A percentile compares a stretch with the other conserved stretches of the same genome.
phyloP scores from a whole-genome alignment of 73 alveolate species.

The Tetrahymena malaccensis region DNA sequence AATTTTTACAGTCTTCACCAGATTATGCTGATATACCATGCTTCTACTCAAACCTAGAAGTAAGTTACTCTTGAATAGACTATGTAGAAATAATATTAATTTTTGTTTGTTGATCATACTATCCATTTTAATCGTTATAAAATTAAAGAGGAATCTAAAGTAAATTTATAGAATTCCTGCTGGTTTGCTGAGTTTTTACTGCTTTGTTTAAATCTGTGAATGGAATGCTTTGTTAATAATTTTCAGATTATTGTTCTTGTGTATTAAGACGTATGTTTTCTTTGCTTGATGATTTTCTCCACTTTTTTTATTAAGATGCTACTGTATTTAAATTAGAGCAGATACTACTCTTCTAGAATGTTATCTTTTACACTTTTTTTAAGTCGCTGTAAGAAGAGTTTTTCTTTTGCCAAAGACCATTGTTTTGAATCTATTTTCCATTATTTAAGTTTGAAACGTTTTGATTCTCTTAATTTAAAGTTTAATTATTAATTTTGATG shows the following conservation, averaged over 20 bases:
- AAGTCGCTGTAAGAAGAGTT: background rate
- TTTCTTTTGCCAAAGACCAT: background rate
- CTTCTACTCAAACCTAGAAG: background rate
- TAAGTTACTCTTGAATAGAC: background rate
- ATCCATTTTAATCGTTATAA: background rate
- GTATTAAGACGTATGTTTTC: background rate
- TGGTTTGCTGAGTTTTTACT: background rate
- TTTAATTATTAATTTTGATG: background rate
- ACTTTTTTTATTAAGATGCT: background rate
- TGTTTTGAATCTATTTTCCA: background rate
- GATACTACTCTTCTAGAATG: background rate
- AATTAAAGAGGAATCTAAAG: background rate
- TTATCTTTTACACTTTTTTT: background rate
- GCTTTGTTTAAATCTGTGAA: background rate
- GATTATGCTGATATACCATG: background rate
- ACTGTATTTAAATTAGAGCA: background rate
- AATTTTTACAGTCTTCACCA: background rate
- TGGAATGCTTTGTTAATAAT: background rate
- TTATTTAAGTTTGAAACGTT: background rate
- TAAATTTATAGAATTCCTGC: background rate
- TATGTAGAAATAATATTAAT: background rate
- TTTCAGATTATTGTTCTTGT: background rate
- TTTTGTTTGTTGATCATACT: background rate
- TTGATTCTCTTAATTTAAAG: background rate
- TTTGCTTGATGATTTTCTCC: background rate